Conservation (phyloP, 768 basidiomycete species). For the Mycena rebaudengoi region DNA sequence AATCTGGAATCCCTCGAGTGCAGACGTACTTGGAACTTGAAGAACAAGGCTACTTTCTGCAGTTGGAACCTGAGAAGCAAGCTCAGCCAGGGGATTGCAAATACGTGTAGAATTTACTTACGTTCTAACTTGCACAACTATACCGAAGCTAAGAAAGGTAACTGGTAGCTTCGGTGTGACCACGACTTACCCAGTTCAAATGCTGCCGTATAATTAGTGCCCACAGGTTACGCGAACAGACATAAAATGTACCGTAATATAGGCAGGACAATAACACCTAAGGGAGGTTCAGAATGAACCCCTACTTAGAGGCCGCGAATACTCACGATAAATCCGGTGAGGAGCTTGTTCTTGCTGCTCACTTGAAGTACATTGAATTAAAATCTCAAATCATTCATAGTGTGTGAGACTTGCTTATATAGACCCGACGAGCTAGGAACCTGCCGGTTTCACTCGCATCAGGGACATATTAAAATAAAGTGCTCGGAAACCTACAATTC, state of each 20-base stretch:
- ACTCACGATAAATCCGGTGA: constrained; percentile 2
- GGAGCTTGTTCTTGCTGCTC: not conserved
- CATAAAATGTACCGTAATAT: not conserved
- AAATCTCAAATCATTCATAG: no score
- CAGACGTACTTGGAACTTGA: not conserved
- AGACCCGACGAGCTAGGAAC: constrained; percentile 3
- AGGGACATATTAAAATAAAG: no score
- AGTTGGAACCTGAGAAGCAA: constrained; percentile 1
- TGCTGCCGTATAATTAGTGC: not conserved
- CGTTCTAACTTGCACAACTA: constrained; percentile 1
- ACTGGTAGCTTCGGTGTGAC: not conserved
- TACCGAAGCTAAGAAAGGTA: not conserved
- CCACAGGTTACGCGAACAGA: not conserved
- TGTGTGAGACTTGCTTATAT: not conserved
- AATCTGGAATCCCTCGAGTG: not conserved
- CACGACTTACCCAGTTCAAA: constrained; percentile 7
- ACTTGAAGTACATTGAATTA: not conserved
- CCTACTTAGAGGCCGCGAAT: not conserved
- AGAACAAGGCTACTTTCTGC: not conserved
- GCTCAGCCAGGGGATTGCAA: not conserved
- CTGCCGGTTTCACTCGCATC: not conserved
- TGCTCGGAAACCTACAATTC: not conserved
- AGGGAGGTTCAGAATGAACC: no score
- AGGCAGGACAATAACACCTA: constrained; percentile 2
- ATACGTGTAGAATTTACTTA: not conserved